Evolutionary conservation across 495 filamentous ascomycete species (phyloP).

Genomic region (Aspergillus taichungensis): DNA sequence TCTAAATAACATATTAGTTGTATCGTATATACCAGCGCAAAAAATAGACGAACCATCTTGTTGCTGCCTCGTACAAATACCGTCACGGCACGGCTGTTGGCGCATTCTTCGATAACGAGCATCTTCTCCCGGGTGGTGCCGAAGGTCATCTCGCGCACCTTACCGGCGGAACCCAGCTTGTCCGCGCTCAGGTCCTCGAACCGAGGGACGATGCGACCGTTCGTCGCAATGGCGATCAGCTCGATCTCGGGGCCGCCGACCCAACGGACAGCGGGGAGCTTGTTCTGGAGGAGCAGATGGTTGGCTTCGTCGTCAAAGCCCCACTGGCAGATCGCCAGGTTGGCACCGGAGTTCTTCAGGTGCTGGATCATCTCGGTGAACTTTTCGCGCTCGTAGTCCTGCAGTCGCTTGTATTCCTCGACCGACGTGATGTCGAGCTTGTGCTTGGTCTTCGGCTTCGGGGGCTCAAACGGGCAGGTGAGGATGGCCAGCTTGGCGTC

Average conservation of each 20-base stretch:
- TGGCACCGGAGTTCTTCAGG: conserved; percentile 95
- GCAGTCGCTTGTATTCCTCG: conserved; percentile 94
- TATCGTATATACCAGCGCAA: conserved; percentile 1
- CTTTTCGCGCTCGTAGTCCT: conserved; percentile 89
- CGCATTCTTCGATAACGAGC: conserved; percentile 98
- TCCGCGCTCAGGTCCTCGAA: conserved; percentile 89
- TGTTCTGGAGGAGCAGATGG: conserved; percentile 89
- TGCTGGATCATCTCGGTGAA: conserved; percentile 98
- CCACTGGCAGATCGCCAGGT: conserved; percentile 98
- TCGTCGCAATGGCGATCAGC: conserved; percentile 96
- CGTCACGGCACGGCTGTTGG: conserved; percentile 93
- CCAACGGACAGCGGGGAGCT: conserved; percentile 94
- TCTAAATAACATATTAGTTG: conserved; percentile 42
- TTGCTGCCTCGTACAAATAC: conserved; percentile 95
- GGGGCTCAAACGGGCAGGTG: conserved; percentile 98
- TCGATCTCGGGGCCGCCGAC: conserved; percentile 98
- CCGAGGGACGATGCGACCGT: conserved; percentile 91
- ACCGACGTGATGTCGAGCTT: conserved; percentile 97
- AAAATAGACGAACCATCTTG: conserved; percentile 71
- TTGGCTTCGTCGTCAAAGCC: conserved; percentile 99
- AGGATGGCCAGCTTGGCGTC: conserved; percentile 97
- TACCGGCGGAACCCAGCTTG: conserved; percentile 84
- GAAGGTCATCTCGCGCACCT: conserved; percentile 91
- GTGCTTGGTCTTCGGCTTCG: conserved; percentile 99
- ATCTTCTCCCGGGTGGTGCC: conserved; percentile 98